phyloP scores from a whole-genome alignment of 768 basidiomycete species.

The Amanita molliuscula region DNA sequence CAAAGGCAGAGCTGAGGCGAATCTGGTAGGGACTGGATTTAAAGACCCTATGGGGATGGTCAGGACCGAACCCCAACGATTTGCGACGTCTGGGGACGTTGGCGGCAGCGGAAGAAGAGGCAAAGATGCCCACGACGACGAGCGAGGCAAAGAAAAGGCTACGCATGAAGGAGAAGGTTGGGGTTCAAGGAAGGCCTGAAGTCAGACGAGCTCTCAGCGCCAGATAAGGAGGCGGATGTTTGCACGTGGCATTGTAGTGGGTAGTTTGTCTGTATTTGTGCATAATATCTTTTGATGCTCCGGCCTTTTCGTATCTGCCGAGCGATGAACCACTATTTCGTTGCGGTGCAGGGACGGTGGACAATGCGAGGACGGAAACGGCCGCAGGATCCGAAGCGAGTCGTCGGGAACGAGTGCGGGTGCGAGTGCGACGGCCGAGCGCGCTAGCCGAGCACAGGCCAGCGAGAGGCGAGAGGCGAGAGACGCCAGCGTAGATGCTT shows the following conservation, averaged over 20 bases:
- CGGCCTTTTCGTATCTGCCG: conserved; percentile 44
- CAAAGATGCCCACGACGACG: conserved; percentile 1
- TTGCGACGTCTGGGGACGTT: conserved; percentile 53
- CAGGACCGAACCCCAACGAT: conserved; percentile 84
- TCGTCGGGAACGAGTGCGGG: conserved; percentile 31
- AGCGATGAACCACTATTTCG: conserved; percentile 37
- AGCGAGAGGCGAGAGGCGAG: no score
- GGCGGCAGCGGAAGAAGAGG: not conserved
- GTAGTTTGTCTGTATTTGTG: not conserved
- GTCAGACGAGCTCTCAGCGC: not conserved
- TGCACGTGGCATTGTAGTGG: not conserved
- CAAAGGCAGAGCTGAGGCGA: conserved; percentile 26
- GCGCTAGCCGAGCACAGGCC: not conserved
- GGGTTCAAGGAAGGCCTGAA: not conserved
- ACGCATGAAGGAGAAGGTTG: not conserved
- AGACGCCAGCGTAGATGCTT: no score
- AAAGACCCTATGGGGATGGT: conserved; percentile 64
- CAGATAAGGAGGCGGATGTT: not conserved
- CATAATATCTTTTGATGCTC: not conserved
- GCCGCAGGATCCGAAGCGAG: conserved; percentile 46
- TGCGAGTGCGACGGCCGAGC: not conserved
- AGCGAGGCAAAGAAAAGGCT: conserved; percentile 4
- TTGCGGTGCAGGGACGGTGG: conserved; percentile 50
- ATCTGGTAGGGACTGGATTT: conserved; percentile 38
- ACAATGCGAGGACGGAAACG: conserved; percentile 55